Percentiles rank a stretch among this genome's conserved stretches.
Evolutionary conservation across 176 grass and related monocot species (phyloP).

Genomic region (Phyllostachys edulis): DNA sequence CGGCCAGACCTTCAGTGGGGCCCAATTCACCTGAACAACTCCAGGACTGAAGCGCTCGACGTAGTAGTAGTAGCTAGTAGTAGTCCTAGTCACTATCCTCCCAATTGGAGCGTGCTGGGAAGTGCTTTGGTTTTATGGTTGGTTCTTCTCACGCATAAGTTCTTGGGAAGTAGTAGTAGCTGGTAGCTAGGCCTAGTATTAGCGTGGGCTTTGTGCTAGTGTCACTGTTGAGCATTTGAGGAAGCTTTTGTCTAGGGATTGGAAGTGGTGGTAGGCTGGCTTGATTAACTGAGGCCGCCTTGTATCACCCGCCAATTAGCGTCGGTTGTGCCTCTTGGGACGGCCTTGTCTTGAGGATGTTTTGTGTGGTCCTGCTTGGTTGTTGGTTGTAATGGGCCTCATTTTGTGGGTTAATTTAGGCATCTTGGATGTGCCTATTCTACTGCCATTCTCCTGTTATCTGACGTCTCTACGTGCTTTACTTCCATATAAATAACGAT

Average conservation of each 20-base stretch:
- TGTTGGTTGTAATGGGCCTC: background rate
- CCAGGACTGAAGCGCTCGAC: background rate
- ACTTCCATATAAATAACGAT: background rate
- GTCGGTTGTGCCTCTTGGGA: slow-evolving; percentile 6
- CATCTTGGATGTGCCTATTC: background rate
- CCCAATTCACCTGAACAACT: slow-evolving; percentile 52
- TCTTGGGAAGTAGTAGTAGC: slow-evolving; percentile 22
- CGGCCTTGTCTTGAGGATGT: slow-evolving; percentile 21
- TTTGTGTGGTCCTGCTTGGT: background rate
- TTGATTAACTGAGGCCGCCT: slow-evolving; percentile 6
- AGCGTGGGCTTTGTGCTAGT: slow-evolving; percentile 31
- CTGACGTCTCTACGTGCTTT: background rate
- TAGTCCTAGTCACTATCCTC: background rate
- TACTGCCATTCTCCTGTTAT: background rate
- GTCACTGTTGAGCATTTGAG: background rate
- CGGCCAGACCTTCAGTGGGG: slow-evolving; percentile 73
- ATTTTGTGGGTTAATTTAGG: background rate
- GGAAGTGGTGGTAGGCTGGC: slow-evolving; percentile 50
- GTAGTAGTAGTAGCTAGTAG: background rate
- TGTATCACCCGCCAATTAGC: slow-evolving; percentile 57
- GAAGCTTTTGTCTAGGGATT: slow-evolving; percentile 30
- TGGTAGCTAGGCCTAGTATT: slow-evolving; percentile 14
- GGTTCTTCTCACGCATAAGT: slow-evolving; percentile 10
- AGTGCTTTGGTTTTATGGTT: slow-evolving; percentile 50
- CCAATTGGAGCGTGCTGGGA: slow-evolving; percentile 30